Evolutionary conservation across 2,329 filamentous ascomycete species (phyloP).

Genomic region (Dissoconium aciculare): DNA sequence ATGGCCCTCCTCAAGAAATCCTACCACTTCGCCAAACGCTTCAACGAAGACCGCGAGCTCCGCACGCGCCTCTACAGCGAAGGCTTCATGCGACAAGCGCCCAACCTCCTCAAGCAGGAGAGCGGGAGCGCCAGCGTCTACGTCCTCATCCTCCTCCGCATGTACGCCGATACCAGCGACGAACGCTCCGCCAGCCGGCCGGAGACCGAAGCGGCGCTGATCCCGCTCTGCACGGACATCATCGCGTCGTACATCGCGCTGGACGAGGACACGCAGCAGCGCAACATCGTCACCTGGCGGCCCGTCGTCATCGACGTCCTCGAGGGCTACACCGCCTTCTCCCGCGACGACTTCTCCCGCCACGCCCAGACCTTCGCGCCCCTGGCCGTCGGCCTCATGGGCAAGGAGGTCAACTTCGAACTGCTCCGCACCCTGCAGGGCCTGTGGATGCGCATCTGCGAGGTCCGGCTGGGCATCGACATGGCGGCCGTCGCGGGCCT

Average conservation of each 20-base stretch:
- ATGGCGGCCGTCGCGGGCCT: constrained; percentile 2
- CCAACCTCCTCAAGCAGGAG: constrained; percentile 95
- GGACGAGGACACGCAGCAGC: constrained; percentile 90
- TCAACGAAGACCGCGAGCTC: constrained; percentile 95
- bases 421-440: constrained; percentile 63
- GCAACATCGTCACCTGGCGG: constrained; percentile 93
- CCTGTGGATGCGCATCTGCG: constrained; percentile 68
- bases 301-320: constrained; percentile 94
- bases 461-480: constrained; percentile 45
- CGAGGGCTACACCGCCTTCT: constrained; percentile 80
- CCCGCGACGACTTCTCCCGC: constrained; percentile 59
- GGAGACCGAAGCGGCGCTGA: constrained; percentile 79
- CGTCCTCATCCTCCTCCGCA: constrained; percentile 85
- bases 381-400: constrained; percentile 65
- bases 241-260: constrained; percentile 70
- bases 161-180: constrained; percentile 82
- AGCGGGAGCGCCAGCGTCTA: constrained; percentile 86
- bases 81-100: constrained; percentile 98
- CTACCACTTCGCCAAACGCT: constrained; percentile 90
- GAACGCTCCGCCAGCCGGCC: constrained; percentile 65
- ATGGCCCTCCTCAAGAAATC: constrained; percentile 93
- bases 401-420: constrained; percentile 66
- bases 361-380: constrained; percentile 78
- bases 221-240: constrained; percentile 91
- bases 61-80: constrained; percentile 90